These are phyloP conservation scores for Apium graveolens DNA, from an alignment of 129 eudicot species.

Conservation along the genomic window DNA sequence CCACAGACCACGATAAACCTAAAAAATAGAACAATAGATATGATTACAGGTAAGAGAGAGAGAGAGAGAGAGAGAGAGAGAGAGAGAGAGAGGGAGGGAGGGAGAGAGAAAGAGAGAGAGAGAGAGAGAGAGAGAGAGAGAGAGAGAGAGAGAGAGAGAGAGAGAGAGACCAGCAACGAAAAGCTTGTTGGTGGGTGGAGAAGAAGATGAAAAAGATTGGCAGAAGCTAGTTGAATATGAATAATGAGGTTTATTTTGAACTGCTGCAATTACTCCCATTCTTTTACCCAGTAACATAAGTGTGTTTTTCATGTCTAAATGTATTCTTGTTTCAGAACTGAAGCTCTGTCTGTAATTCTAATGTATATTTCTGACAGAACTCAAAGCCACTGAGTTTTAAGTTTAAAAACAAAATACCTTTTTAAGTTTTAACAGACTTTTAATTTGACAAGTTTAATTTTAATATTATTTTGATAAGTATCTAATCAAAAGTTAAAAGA, in stretches of 20 bases:
- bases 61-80: neutral
- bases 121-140: neutral
- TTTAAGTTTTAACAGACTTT: too few relatives aligned
- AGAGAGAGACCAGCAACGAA: slow-evolving; percentile 38
- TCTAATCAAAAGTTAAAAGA: too few relatives aligned
- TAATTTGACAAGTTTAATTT: too few relatives aligned
- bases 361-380: too few relatives aligned
- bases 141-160: neutral
- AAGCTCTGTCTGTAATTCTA: too few relatives aligned
- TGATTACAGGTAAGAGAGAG: neutral
- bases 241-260: neutral
- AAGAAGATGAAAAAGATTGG: neutral
- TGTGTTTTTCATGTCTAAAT: neutral
- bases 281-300: neutral
- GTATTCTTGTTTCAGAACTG: neutral
- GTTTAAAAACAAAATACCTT: too few relatives aligned
- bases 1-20: slow-evolving; percentile 80
- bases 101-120: neutral
- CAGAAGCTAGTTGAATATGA: neutral
- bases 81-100: neutral
- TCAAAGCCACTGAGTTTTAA: too few relatives aligned
- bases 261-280: neutral
- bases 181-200: slow-evolving; percentile 40
- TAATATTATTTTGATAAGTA: too few relatives aligned
- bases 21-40: neutral